These are phyloP conservation scores for Syzygium malaccense DNA, from an alignment of 441 rosid genomes.

Conservation along the genomic window DNA sequence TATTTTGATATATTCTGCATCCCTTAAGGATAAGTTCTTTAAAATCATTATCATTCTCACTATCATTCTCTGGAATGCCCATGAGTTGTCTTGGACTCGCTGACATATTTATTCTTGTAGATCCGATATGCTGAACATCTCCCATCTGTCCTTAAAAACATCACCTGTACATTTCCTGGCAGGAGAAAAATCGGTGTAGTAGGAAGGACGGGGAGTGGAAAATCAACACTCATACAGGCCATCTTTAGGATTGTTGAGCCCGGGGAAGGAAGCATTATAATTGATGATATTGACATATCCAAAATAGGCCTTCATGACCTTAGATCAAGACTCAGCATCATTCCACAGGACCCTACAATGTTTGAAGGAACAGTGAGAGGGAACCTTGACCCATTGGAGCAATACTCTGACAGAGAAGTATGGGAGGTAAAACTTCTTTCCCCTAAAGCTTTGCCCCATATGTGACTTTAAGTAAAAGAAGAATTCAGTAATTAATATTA, in stretches of 20 bases:
- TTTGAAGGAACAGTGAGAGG: conserved; percentile 86
- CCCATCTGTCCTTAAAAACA: conserved; percentile 72
- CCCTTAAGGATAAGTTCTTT: neutral
- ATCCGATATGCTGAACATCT: conserved; percentile 88
- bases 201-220: conserved; percentile 94
- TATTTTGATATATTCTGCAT: neutral
- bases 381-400: conserved; percentile 74
- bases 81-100: neutral
- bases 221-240: conserved; percentile 87
- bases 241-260: conserved; percentile 83
- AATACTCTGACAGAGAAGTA: conserved; percentile 51
- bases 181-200: conserved; percentile 81
- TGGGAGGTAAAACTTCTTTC: conserved; percentile 57
- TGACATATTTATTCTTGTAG: conserved; percentile 23
- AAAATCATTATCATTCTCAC: neutral
- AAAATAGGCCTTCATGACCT: conserved; percentile 87
- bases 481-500: neutral
- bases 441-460: neutral
- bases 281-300: conserved; percentile 67
- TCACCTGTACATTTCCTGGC: conserved; percentile 81
- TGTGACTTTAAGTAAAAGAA: neutral
- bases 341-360: conserved; percentile 91
- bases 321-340: conserved; percentile 82
- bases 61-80: neutral
- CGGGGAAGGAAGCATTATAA: conserved; percentile 70